These are phyloP conservation scores for Gymnopus androsaceus DNA, from an alignment of 1,284 basidiomycete genomes.

Conservation along the genomic window DNA sequence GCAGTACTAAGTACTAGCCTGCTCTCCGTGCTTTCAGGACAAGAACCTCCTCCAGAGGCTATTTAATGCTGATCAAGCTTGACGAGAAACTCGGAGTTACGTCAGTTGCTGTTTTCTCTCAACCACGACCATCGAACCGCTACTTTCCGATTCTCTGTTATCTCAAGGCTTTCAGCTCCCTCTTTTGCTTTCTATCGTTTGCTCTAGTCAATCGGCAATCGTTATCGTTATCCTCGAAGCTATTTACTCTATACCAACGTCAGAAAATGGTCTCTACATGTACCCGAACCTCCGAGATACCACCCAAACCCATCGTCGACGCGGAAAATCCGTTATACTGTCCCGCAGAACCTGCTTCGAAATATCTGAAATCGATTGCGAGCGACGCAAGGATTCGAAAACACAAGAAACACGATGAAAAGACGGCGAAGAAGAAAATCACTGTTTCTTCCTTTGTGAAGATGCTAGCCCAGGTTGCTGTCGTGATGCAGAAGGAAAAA, in stretches of 20 bases:
- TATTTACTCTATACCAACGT: too few species aligned
- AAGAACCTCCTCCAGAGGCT: too few species aligned
- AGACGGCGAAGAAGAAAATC: neutral
- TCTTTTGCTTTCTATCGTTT: too few species aligned
- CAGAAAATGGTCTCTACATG: neutral
- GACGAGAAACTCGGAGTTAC: too few species aligned
- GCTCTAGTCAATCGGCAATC: too few species aligned
- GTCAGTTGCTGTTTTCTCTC: too few species aligned
- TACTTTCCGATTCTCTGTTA: too few species aligned
- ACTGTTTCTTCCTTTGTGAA: slow-evolving; percentile 10
- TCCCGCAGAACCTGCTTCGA: slow-evolving; percentile 42
- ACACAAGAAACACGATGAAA: neutral
- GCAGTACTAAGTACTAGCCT: too few species aligned
- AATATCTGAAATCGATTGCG: slow-evolving; percentile 37
- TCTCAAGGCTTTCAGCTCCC: too few species aligned
- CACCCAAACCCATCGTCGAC: slow-evolving; percentile 16
- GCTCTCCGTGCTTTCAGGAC: too few species aligned
- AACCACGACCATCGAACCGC: too few species aligned
- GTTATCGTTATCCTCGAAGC: neutral
- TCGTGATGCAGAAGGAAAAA: slow-evolving; percentile 3
- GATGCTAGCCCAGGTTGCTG: slow-evolving; percentile 8
- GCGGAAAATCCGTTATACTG: slow-evolving; percentile 45
- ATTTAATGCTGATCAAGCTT: too few species aligned
- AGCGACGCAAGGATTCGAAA: neutral
- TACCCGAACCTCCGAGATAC: neutral